phyloP scores from a whole-genome alignment of 2,329 filamentous ascomycete species.

The Diaporthe nobilis region DNA sequence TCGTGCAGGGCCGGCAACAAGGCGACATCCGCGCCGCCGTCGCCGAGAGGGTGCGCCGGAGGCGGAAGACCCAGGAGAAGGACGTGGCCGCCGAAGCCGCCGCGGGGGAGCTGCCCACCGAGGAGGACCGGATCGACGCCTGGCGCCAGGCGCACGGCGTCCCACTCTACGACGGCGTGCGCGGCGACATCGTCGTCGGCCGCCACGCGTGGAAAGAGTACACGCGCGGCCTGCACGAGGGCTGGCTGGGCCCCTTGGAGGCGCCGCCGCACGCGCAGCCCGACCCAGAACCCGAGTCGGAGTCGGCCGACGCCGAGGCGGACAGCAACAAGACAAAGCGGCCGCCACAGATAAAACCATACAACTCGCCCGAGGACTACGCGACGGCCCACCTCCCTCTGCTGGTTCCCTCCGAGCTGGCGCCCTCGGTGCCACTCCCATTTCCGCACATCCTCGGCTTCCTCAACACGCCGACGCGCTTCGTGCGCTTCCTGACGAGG shows the following conservation, averaged over 20 bases:
- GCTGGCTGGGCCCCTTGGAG: conserved; percentile 90
- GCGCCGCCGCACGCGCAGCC: conserved; percentile 61
- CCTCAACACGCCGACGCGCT: conserved; percentile 86
- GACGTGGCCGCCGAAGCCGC: conserved; percentile 52
- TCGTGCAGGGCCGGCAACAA: conserved; percentile 90
- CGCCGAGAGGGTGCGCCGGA: conserved; percentile 86
- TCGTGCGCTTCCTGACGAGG: conserved; percentile 90
- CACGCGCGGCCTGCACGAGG: conserved; percentile 91
- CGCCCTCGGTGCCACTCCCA: conserved; percentile 78
- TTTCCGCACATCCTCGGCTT: conserved; percentile 96
- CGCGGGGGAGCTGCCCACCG: conserved; percentile 63
- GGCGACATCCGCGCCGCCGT: conserved; percentile 92
- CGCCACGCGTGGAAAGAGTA: conserved; percentile 99
- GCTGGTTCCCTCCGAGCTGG: conserved; percentile 78
- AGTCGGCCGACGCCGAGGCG: conserved; percentile 46
- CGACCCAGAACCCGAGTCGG: conserved; percentile 47
- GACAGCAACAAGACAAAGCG: conserved; percentile 66
- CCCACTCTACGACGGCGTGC: conserved; percentile 78
- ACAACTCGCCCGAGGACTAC: conserved; percentile 83
- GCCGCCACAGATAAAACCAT: conserved; percentile 77
- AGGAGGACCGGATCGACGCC: conserved; percentile 73
- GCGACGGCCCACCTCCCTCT: conserved; percentile 73
- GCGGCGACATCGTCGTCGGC: conserved; percentile 90
- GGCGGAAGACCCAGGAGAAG: conserved; percentile 71
- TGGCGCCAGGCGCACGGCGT: conserved; percentile 77